Base-by-base conservation (phyloP, 768 basidiomycete genomes). In the Leucocoprinus sp. region DNA sequence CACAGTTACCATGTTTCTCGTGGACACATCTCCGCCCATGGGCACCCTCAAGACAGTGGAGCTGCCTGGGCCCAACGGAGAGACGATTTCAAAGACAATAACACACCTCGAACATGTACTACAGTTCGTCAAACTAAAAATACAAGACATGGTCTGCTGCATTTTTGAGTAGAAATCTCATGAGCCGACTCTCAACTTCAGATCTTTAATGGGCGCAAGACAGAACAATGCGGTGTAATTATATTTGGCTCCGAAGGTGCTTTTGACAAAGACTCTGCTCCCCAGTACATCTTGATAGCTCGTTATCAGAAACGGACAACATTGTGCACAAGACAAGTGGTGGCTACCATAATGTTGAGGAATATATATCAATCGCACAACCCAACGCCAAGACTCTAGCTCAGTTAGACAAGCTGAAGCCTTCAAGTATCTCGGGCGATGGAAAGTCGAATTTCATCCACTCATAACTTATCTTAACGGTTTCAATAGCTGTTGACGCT, bases 171-270 rank as follows among this genome's bases (percentile, higher is more conserved):
- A 14, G n/a, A 12, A 33, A 46, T 12, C 12, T 15, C n/a, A 9
- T 18, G 41, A 15, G 14, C 43, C 40, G 36, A 42, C 49, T 40
- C 29, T 22, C 23, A 33, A 37, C 36, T 21, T 14, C 52, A 98
- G 93, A 92, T 97, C 53, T 92, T 82, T 58, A 80, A 86, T 53
- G 87, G 84, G 11, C 74, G 93, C 33, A 96, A 95, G 68, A 97
- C 93, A 8, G 93, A 95, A 57, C 82, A 90, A 57, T 90, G 91
- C 58, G 89, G 91, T n/a, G 77, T 97, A 22, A 74, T 96, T 37
- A 64, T 83, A 2, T 92, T 91, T 56, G 93, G 90, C n/a, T 78
- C 84, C 2, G 80, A 89, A 61, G 77, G 91, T 71, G 52, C 36
- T 47, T 9, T 9, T 28, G n/a, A n/a, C 26, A 5, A n/a, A 9